A percentile compares a stretch with the other conserved stretches of the same genome.
Conservation (phyloP, 2,329 filamentous ascomycete species). For the Trichophyton verrucosum region DNA sequence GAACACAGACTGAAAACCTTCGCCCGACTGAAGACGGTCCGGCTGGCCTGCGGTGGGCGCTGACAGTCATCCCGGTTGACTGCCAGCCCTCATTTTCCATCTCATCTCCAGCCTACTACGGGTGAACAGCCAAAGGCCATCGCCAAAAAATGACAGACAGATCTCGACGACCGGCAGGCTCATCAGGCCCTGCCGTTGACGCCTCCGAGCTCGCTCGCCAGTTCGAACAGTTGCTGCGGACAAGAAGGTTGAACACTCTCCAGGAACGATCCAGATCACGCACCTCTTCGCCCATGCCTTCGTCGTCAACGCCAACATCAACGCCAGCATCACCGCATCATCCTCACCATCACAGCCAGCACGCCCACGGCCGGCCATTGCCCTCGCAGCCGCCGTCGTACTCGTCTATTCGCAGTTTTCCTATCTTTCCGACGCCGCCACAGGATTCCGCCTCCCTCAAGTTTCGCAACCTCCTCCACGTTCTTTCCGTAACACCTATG, state of each 20-base stretch:
- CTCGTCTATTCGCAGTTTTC: constrained; percentile 50
- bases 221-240: constrained; percentile 77
- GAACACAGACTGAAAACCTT: neutral
- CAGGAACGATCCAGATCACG: constrained; percentile 51
- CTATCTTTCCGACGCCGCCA: constrained; percentile 63
- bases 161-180: neutral
- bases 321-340: neutral
- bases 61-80: constrained; percentile 11
- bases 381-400: constrained; percentile 45
- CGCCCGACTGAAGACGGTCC: neutral
- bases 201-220: constrained; percentile 67
- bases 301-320: constrained; percentile 11
- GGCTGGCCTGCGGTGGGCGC: constrained; percentile 7
- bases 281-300: constrained; percentile 35
- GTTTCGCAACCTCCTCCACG: constrained; percentile 70
- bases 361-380: constrained; percentile 31
- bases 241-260: constrained; percentile 75
- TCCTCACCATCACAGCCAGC: neutral
- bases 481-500: constrained; percentile 73
- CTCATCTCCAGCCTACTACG: neutral
- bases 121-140: too few species aligned
- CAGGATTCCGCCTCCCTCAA: constrained; percentile 58
- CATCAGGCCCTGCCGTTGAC: constrained; percentile 43
- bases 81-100: constrained; percentile 6
- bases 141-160: constrained; percentile 2